Conservation (phyloP, 495 filamentous ascomycete genomes). For the Hyaloscypha finlandica region DNA sequence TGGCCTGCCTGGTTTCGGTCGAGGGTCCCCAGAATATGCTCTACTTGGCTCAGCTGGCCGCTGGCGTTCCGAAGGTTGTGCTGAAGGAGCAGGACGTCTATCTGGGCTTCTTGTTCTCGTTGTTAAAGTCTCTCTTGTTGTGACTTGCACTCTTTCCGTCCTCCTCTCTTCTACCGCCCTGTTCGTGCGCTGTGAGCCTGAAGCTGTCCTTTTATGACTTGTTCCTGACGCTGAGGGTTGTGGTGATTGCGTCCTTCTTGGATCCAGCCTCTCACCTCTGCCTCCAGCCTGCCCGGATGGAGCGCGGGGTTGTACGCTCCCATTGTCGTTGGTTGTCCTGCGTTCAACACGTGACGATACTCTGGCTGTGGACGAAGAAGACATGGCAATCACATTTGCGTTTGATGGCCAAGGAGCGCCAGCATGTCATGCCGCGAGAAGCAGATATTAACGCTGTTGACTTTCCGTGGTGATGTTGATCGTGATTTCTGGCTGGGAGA, state of each 20-base stretch:
- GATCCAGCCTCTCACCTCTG: slow-evolving; percentile 26
- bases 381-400: slow-evolving; percentile 29
- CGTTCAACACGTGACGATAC: slow-evolving; percentile 30
- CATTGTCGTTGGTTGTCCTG: slow-evolving; percentile 30
- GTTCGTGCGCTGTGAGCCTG: slow-evolving; percentile 26
- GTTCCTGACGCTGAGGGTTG: slow-evolving; percentile 22
- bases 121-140: slow-evolving; percentile 65
- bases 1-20: slow-evolving; percentile 17
- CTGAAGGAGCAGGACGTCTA: slow-evolving; percentile 51
- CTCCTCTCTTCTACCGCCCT: slow-evolving; percentile 33
- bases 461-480: not conserved
- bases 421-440: not conserved
- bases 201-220: slow-evolving; percentile 29
- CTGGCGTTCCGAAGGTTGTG: slow-evolving; percentile 21
- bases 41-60: slow-evolving; percentile 17
- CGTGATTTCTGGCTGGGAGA: not conserved
- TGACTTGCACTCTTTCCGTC: slow-evolving; percentile 56
- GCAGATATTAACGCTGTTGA: not conserved
- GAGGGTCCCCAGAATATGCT: slow-evolving; percentile 26
- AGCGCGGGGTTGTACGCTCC: slow-evolving; percentile 28
- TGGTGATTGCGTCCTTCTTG: slow-evolving; percentile 29
- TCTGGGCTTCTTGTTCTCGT: slow-evolving; percentile 65
- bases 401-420: slow-evolving; percentile 8
- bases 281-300: slow-evolving; percentile 21
- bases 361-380: slow-evolving; percentile 31